A percentile compares a stretch with the other conserved stretches of the same genome.
phyloP scores from a whole-genome alignment of 257 asterid genomes.

The Jaltomata sinuosa region DNA sequence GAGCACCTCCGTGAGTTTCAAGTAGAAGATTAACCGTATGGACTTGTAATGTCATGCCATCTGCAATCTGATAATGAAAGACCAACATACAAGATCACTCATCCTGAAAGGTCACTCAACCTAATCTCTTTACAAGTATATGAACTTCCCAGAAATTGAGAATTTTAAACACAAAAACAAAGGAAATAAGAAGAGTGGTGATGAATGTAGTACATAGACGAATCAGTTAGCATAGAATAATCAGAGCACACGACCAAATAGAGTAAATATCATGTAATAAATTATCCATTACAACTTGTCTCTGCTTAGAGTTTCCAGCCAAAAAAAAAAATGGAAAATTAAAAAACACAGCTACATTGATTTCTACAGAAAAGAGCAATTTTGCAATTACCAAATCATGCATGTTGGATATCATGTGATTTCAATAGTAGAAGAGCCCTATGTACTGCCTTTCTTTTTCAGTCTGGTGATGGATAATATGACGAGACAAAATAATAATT shows the following conservation, averaged over 20 bases:
- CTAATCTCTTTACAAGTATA: neutral
- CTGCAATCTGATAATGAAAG: conserved; percentile 70
- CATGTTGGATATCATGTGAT: neutral
- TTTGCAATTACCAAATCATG: neutral
- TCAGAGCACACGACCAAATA: neutral
- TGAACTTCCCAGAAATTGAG: neutral
- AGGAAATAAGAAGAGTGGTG: neutral
- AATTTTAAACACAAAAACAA: neutral
- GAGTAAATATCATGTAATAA: neutral
- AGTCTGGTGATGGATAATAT: neutral
- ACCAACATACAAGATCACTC: conserved; percentile 9
- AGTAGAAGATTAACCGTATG: conserved; percentile 81
- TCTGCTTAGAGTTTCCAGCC: neutral
- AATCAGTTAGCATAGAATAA: neutral
- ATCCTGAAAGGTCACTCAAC: neutral
- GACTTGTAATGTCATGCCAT: conserved; percentile 92
- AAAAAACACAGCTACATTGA: neutral
- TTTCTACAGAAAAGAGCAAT: neutral
- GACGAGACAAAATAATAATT: neutral
- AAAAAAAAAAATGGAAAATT: neutral
- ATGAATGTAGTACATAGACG: neutral
- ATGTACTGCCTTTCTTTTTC: neutral
- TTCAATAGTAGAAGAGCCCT: neutral
- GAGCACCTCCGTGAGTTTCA: conserved; percentile 95
- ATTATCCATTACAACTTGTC: neutral